These are phyloP conservation scores for Byssothecium circinans DNA, from an alignment of 2,329 filamentous ascomycete species.

Conservation along the genomic window DNA sequence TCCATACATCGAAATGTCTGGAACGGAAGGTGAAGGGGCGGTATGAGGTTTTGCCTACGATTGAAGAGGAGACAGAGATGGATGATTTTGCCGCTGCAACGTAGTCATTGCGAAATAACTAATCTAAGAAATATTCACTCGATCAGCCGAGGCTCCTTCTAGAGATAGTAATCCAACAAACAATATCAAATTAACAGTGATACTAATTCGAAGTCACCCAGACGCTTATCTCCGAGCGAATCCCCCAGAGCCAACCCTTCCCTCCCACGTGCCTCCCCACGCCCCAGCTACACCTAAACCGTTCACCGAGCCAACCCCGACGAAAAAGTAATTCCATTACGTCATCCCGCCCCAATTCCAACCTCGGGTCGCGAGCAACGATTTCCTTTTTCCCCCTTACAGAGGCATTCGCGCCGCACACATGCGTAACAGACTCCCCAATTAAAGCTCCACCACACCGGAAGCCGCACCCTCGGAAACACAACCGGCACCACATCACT, in stretches of 20 bases:
- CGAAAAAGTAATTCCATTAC: background rate
- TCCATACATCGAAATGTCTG: slow-evolving; percentile 50
- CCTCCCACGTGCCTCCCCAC: background rate
- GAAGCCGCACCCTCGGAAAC: no score
- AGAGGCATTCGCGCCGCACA: no score
- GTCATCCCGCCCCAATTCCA: background rate
- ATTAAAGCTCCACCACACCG: no score
- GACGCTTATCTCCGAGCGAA: no score
- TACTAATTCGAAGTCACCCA: no score
- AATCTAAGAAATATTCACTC: no score
- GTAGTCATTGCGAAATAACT: background rate
- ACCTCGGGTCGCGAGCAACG: background rate
- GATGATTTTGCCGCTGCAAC: background rate
- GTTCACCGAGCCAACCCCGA: background rate
- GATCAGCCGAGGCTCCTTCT: background rate
- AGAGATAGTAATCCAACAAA: background rate
- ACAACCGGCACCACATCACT: no score
- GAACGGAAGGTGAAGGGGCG: slow-evolving; percentile 11
- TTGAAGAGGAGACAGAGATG: slow-evolving; percentile 17
- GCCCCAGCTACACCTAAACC: background rate
- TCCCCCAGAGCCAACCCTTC: background rate
- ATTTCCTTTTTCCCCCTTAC: no score
- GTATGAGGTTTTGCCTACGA: slow-evolving; percentile 17
- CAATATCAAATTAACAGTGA: no score
- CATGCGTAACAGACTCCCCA: no score